Evolutionary conservation across 495 filamentous ascomycete species (phyloP), one percentile per base, ranked within the genome.

Genomic region (Pseudevernia furfuracea): DNA sequence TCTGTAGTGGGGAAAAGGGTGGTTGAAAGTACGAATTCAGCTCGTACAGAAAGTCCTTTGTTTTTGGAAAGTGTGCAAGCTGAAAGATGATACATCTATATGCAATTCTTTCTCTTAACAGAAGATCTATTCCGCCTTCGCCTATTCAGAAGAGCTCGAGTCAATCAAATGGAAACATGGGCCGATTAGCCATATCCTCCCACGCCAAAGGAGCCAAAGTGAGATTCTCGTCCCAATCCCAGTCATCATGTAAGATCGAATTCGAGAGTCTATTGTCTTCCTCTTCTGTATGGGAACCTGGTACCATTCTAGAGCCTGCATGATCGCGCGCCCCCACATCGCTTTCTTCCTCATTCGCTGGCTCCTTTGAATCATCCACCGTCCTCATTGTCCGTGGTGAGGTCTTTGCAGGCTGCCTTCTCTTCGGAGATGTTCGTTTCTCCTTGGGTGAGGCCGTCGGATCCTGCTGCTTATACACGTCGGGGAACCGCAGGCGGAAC

Each of bases 401-500:
- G 30, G 3, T 46, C 39, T 37, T 58, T 48, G 23, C 52, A 37
- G 12, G 21, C 52, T 43, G 39, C 21, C 38, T 14, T 53, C 46
- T 36, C 15, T 63, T 36, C 61, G 28, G 19, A 15, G 48, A 32
- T 53, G 60, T 39, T 44, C 17, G 19, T 38, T 63, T 34, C 44
- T 59, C 28, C 46, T 59, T n/a, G 55, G 34, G 30, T 57, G 49
- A 41, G 61, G 28, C 5, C 34, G 30, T 38, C 25, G 52, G 4
- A 25, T 59, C 56, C 17, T 58, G 60, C 30, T 69, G 55, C 30
- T 68, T 81, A 70, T 89, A 94, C 57, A 86, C 82, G 44, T 89
- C 84, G 10, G 91, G 89, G 66, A 87, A 92, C 60, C 87, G 88
- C 64, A 89, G 91, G 25, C 92, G 82, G 60, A 95, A 87, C 10